These are phyloP conservation scores for Eucalyptus shirleyi DNA, from an alignment of 345 rosid species.

Conservation along the genomic window DNA sequence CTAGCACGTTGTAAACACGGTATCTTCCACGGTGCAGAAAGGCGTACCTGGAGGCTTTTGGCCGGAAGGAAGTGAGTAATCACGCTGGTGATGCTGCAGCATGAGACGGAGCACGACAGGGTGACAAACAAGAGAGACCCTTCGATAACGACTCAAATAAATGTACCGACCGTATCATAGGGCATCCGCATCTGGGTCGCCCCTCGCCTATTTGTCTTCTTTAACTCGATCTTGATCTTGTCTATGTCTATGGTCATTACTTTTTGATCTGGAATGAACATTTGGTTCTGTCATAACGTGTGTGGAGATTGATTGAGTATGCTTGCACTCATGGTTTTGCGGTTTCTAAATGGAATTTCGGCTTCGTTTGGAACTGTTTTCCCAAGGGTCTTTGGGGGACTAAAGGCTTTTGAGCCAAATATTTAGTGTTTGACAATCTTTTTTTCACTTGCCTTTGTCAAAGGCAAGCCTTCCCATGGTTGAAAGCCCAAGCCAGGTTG, in stretches of 20 bases:
- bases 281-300: background rate
- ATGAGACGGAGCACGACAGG: background rate
- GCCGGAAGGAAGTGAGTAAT: background rate
- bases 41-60: background rate
- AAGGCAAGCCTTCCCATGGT: fast-evolving
- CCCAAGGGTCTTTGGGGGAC: too few relatives aligned
- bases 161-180: background rate
- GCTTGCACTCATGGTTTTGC: background rate
- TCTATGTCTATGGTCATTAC: background rate
- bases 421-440: too few relatives aligned
- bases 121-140: background rate
- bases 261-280: background rate
- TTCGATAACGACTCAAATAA: background rate
- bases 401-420: too few relatives aligned
- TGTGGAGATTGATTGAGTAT: background rate
- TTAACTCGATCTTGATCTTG: background rate
- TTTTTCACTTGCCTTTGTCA: too few relatives aligned
- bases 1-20: background rate
- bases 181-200: background rate
- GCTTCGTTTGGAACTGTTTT: too few relatives aligned
- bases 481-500: too few relatives aligned
- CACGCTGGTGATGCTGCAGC: background rate
- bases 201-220: background rate
- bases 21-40: background rate
- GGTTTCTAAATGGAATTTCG: background rate